A percentile compares a stretch with the other conserved stretches of the same genome.
Evolutionary conservation across 495 filamentous ascomycete species (phyloP).

Genomic region (Antarctomyces pellizariae): DNA sequence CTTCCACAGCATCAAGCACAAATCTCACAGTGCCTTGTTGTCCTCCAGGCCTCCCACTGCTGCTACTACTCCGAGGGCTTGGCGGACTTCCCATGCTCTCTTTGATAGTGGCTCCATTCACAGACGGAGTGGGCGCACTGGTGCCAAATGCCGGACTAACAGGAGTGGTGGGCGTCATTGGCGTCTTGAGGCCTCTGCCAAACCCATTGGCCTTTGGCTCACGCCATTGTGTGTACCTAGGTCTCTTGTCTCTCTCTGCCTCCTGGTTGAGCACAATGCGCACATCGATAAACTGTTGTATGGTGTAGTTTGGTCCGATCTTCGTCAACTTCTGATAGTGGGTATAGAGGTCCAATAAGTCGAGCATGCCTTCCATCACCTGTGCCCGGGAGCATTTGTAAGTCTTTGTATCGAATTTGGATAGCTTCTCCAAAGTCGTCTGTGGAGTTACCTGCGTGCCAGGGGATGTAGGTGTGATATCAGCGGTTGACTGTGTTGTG

Average conservation of each 20-base stretch:
- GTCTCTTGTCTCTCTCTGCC: slow-evolving; percentile 23
- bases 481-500: no score
- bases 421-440: slow-evolving; percentile 9
- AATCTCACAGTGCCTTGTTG: slow-evolving; percentile 69
- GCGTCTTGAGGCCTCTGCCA: slow-evolving; percentile 11
- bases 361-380: slow-evolving; percentile 67
- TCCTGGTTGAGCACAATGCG: slow-evolving; percentile 73
- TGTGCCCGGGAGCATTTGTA: slow-evolving; percentile 39
- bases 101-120: no score
- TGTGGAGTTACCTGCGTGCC: no score
- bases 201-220: slow-evolving; percentile 8
- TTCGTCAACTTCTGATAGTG: slow-evolving; percentile 51
- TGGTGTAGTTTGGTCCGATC: slow-evolving; percentile 42
- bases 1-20: slow-evolving; percentile 63
- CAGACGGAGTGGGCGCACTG: slow-evolving; percentile 13
- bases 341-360: slow-evolving; percentile 66
- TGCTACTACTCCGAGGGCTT: slow-evolving; percentile 22
- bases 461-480: no score
- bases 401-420: slow-evolving; percentile 33
- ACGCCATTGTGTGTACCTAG: slow-evolving; percentile 23
- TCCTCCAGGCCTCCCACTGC: slow-evolving; percentile 23
- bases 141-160: slow-evolving; percentile 10
- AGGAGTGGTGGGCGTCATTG: slow-evolving; percentile 13
- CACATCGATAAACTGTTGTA: slow-evolving; percentile 56
- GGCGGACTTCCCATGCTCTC: slow-evolving; percentile 19